Base-by-base conservation (phyloP, 2,329 filamentous ascomycete species). In the Coleophoma cylindrospora region DNA sequence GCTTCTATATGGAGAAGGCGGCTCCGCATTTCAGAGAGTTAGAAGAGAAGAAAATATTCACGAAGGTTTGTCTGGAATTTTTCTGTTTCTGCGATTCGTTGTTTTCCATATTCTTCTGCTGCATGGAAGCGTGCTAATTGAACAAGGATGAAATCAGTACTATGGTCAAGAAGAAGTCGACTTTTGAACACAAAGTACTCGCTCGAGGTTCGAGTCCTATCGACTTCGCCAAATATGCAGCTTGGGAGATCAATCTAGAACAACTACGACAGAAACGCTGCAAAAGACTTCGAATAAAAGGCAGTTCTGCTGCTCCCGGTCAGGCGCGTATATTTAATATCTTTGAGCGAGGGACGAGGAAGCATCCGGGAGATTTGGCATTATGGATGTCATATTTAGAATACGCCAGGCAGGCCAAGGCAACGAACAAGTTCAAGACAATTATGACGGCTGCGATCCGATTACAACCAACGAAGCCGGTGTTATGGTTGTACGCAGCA, bases 11-110 rank as follows among this genome's bases (percentile, higher is more conserved):
- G 57, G 94, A 99, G 74, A 87, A 92, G 60, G 87, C 88, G 2
- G 89, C 96, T 40, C 90, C 91, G 14, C 91, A 97, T 68, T 80
- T 99, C 50, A 89, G 91, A 55, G 91, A 96, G 63, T 95, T 90
- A 68, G 88, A 95, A 70, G 82, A 89, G 57, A 96, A 96, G 69
- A 86, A 89, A 61, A 87, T 99, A 60, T 99, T 99, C 72, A 82
- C 79, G 54, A 84, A 86, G 73, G 88, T 88, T 68, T 34, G 70
- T 61, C 45, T 45, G 40, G 43, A 40, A 8, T 27, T 27, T 27
- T 27, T 27, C 9, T 27, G 27, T 10, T 8, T 7, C 27, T 27
- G 9, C 27, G 27, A 3, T 27, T 27, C 27, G 9, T 27, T 27
- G 9, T 3, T 10, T 27, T 27, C 27, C 27, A 27, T 27, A 6